Evolutionary conservation across 202 grass and related monocot genomes (phyloP).

Genomic region (Miscanthus sacchariflorus): DNA sequence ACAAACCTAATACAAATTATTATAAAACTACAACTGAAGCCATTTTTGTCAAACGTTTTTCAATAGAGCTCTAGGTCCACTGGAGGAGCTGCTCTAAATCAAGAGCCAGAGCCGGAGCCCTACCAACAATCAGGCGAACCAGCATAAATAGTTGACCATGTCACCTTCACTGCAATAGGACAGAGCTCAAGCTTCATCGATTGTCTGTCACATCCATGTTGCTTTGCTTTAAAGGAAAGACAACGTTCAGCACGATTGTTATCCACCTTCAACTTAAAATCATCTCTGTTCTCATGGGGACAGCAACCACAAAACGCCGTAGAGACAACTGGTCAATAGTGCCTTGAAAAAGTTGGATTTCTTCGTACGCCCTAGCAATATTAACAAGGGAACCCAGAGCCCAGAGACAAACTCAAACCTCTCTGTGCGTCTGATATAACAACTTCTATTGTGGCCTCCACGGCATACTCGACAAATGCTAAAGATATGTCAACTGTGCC

Average conservation of each 20-base stretch:
- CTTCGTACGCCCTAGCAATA: background rate
- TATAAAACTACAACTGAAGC: too few species aligned
- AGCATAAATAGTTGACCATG: background rate
- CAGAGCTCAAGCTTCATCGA: background rate
- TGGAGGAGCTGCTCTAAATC: too few species aligned
- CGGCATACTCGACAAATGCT: background rate
- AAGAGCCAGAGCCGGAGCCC: too few species aligned
- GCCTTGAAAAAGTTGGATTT: slow-evolving; percentile 20
- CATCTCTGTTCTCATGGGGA: background rate
- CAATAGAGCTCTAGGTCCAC: too few species aligned
- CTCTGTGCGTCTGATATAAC: background rate
- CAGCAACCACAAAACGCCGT: slow-evolving; percentile 5
- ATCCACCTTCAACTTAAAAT: slow-evolving; percentile 4
- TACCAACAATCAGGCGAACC: too few species aligned
- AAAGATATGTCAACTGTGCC: background rate
- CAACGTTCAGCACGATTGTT: background rate
- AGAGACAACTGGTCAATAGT: background rate
- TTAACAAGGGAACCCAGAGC: background rate
- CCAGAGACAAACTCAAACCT: background rate
- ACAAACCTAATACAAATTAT: too few species aligned
- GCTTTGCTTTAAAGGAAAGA: slow-evolving; percentile 11
- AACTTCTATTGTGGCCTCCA: slow-evolving; percentile 29
- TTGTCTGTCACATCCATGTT: background rate
- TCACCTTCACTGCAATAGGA: slow-evolving; percentile 2
- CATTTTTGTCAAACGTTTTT: too few species aligned